Evolutionary conservation across 1,139 yeast genomes (phyloP).

Genomic region (Kluyveromyces marxianus): DNA sequence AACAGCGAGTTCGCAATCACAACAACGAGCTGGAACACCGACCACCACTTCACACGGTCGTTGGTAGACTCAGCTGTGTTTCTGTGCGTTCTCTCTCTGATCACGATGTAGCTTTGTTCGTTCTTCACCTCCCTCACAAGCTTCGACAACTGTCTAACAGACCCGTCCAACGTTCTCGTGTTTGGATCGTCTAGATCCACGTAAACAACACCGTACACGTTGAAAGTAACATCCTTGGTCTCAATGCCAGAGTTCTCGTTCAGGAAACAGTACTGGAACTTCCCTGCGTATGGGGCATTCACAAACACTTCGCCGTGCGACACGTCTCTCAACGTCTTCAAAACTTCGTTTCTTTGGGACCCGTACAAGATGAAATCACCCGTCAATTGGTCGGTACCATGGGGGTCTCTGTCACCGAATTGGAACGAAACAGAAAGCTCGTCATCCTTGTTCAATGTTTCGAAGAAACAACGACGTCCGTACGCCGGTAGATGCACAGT

Average conservation of each 20-base stretch:
- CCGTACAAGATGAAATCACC: conserved; percentile 59
- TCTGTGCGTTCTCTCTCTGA: conserved; percentile 96
- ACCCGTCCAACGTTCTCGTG: conserved; percentile 76
- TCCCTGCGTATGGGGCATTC: conserved; percentile 61
- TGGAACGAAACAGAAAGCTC: conserved; percentile 86
- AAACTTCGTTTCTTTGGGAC: conserved; percentile 22
- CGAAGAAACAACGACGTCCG: conserved; percentile 86
- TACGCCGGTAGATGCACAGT: conserved; percentile 78
- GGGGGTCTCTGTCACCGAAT: conserved; percentile 85
- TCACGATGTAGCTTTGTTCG: conserved; percentile 87
- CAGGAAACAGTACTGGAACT: conserved; percentile 82
- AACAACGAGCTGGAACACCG: conserved; percentile 79
- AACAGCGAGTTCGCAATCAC: conserved; percentile 82
- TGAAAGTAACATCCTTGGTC: conserved; percentile 89
- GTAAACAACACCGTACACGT: conserved; percentile 88
- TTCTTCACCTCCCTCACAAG: conserved; percentile 82
- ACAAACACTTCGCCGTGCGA: conserved; percentile 79
- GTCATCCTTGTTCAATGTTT: conserved; percentile 72
- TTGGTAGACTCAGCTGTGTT: conserved; percentile 97
- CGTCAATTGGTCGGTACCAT: conserved; percentile 64
- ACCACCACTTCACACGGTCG: conserved; percentile 98
- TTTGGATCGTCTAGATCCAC: conserved; percentile 79
- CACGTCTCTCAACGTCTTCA: conserved; percentile 43
- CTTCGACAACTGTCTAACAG: conserved; percentile 69
- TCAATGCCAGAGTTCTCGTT: conserved; percentile 68